phyloP scores from a whole-genome alignment of 108 stramenopile genomes.

The Chaetoceros tenuissimus region DNA sequence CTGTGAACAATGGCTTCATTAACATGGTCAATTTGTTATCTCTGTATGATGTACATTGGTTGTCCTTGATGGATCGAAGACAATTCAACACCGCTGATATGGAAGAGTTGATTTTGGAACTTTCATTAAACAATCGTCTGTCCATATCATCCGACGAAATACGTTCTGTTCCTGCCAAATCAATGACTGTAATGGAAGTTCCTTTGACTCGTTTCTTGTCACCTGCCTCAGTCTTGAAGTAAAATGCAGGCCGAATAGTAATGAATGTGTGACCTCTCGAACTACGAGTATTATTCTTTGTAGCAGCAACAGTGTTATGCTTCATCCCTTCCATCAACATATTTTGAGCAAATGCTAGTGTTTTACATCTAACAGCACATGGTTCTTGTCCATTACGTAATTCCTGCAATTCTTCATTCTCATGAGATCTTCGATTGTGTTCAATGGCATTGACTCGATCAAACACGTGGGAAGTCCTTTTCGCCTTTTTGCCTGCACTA shows the following conservation, averaged over 20 bases:
- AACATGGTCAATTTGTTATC: slow-evolving; percentile 46
- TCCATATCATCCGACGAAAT: background rate
- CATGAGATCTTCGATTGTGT: too few species aligned
- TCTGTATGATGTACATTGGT: slow-evolving; percentile 31
- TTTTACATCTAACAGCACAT: background rate
- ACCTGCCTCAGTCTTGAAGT: too few species aligned
- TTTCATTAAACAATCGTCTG: slow-evolving; percentile 11
- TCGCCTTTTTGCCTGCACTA: too few species aligned
- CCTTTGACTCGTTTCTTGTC: too few species aligned
- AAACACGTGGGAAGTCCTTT: too few species aligned
- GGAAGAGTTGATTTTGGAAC: slow-evolving; percentile 12
- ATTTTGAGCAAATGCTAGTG: background rate
- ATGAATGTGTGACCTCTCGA: slow-evolving; percentile 19
- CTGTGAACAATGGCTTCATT: slow-evolving; percentile 26
- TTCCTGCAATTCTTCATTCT: too few species aligned
- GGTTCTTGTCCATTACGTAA: too few species aligned
- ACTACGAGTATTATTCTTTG: background rate
- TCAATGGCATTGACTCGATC: too few species aligned
- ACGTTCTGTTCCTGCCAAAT: slow-evolving; percentile 42
- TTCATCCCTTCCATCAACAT: background rate
- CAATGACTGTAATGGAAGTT: slow-evolving; percentile 29
- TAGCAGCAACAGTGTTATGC: background rate
- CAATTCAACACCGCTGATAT: slow-evolving; percentile 36
- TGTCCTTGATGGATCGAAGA: slow-evolving; percentile 25
- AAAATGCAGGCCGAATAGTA: slow-evolving; percentile 26